phyloP scores from a whole-genome alignment of 1,139 yeast species.

The Meyerozyma guilliermondii region DNA sequence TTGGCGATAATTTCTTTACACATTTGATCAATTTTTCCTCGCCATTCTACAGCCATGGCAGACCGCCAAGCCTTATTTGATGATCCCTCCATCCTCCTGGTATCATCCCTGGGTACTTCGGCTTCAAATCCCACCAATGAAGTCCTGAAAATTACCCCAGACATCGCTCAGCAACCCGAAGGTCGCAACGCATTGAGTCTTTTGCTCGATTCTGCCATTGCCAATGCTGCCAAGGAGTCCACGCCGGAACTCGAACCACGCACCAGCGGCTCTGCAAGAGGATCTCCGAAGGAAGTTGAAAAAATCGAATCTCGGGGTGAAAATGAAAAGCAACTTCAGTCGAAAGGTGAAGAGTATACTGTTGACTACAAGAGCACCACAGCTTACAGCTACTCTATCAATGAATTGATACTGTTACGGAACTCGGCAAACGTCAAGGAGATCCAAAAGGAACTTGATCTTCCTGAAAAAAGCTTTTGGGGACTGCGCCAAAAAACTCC shows the following conservation, averaged over 20 bases:
- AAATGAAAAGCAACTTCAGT: background rate
- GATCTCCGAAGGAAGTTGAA: constrained; percentile 3
- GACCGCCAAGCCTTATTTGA: background rate
- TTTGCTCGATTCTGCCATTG: constrained; percentile 24
- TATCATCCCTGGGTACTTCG: background rate
- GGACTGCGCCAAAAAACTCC: constrained; percentile 16
- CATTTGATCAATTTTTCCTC: background rate
- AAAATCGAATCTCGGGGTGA: background rate
- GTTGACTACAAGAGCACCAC: constrained; percentile 8
- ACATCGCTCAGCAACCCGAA: constrained; percentile 3
- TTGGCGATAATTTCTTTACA: background rate
- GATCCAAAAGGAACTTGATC: constrained; percentile 17
- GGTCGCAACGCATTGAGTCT: constrained; percentile 9
- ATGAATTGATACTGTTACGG: constrained; percentile 29
- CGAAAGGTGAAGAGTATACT: constrained; percentile 4
- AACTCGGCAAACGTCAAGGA: constrained; percentile 31
- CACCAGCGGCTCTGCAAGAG: constrained; percentile 15
- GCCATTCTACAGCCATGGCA: background rate
- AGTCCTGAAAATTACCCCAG: background rate
- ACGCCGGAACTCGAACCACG: constrained; percentile 34
- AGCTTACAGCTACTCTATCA: constrained; percentile 30
- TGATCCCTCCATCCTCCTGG: constrained; percentile 2
- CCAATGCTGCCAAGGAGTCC: constrained; percentile 45
- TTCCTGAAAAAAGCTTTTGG: constrained; percentile 46
- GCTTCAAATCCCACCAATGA: background rate